A percentile compares a stretch with the other conserved stretches of the same genome.
These are phyloP conservation scores for Melocanna baccifera DNA, from an alignment of 176 grass and related monocot species.

Conservation along the genomic window DNA sequence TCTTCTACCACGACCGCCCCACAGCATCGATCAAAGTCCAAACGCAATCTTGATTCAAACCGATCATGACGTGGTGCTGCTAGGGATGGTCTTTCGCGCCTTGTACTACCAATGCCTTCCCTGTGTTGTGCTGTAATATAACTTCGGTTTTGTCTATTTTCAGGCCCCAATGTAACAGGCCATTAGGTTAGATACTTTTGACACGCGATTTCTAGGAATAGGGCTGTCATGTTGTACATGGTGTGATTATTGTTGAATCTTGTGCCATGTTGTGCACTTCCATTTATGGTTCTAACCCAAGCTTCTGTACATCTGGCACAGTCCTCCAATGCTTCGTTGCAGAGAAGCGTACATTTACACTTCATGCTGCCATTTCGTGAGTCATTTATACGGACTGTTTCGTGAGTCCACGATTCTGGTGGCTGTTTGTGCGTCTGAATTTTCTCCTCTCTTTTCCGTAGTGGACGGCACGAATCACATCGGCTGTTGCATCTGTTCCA, in stretches of 20 bases:
- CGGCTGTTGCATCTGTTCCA: neutral
- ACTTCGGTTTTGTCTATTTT: constrained; percentile 35
- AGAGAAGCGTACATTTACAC: neutral
- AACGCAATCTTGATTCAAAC: neutral
- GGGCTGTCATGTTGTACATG: constrained; percentile 61
- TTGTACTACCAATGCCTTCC: constrained; percentile 34
- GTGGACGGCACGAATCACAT: neutral
- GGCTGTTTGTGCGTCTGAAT: neutral
- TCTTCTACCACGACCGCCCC: constrained; percentile 12
- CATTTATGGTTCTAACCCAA: constrained; percentile 40
- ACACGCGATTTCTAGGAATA: constrained; percentile 40
- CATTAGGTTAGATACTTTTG: constrained; percentile 46
- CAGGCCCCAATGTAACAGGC: constrained; percentile 32
- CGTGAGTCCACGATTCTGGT: neutral
- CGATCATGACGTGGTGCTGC: neutral
- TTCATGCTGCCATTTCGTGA: neutral
- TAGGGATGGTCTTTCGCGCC: constrained; percentile 16
- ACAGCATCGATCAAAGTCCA: constrained; percentile 11
- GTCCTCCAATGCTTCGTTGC: neutral
- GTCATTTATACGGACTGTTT: neutral
- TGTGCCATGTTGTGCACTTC: constrained; percentile 43
- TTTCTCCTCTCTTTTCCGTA: neutral
- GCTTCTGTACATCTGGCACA: constrained; percentile 3
- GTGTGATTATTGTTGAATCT: constrained; percentile 50
- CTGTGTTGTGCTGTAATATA: constrained; percentile 54